Evolutionary conservation across 2,329 filamentous ascomycete species (phyloP), one percentile per base, ranked within the genome.

Genomic region (Alternaria sp.): DNA sequence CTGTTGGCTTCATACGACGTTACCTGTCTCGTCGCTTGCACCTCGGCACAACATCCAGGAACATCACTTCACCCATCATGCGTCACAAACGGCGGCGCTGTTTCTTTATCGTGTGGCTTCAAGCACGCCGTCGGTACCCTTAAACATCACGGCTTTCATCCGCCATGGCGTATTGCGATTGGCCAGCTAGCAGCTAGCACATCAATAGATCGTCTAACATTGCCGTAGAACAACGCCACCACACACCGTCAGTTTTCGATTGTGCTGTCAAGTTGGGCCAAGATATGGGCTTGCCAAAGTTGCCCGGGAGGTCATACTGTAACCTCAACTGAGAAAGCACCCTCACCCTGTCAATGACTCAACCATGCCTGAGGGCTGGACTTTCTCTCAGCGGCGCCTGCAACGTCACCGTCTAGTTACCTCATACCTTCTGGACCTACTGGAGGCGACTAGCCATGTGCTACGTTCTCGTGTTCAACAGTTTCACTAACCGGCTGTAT

Each of bases 401-500:
- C 33, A 23, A 26, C 33, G 44, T 44, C 56, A 60, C 44, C 15
- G 58, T 37, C 30, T 53, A 59, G 12, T 51, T 41, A 55, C 45
- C 57, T 65, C 58, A 57, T 53, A 54, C 58, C 44, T 54, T 53
- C 21, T 49, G 51, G 44, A 47, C 43, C 37, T 47, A 26, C 28
- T 59, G 33, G 18, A 59, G 25, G 21, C 26, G 25, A 45, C 45
- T 61, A 61, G 59, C 25, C 11, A 53, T 18, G 26, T 60, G 44
- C 51, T 43, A 65, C 46, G 12, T 47, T 49, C 21, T 25, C 33
- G 33, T 45, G 46, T 57, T 61, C 62, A 67, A 64, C 65, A 64
- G 65, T 71, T 67, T 71, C 67, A 70, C 61, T 61, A 71, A 69
- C 61, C 49, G 51, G 47, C 58, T 61, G 47, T 54, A 61, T 37